Conservation (phyloP, 2,329 filamentous ascomycete genomes). For the Apiospora arundinis region DNA sequence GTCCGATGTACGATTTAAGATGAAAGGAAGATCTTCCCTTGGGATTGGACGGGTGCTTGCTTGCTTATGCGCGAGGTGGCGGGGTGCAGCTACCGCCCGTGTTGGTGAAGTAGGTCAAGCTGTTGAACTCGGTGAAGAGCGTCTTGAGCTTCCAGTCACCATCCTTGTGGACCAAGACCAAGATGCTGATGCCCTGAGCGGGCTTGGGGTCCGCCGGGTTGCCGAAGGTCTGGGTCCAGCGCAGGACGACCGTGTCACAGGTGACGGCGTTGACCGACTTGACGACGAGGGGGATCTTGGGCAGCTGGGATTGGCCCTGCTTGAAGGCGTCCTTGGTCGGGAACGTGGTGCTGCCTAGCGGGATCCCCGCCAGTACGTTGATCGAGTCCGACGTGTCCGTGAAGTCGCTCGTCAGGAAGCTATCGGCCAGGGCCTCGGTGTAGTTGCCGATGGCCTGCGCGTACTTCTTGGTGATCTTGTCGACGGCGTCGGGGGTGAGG, state of each 20-base stretch:
- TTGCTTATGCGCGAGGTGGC: neutral
- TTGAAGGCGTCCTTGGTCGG: constrained; percentile 39
- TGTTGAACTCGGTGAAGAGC: constrained; percentile 45
- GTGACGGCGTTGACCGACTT: constrained; percentile 35
- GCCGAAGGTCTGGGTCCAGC: constrained; percentile 41
- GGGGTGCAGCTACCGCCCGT: constrained; percentile 31
- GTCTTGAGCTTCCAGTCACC: constrained; percentile 39
- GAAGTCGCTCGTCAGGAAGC: constrained; percentile 36
- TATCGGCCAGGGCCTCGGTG: constrained; percentile 22
- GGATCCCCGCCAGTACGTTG: constrained; percentile 39
- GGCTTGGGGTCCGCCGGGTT: constrained; percentile 25
- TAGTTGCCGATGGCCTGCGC: constrained; percentile 27
- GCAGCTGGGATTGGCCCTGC: constrained; percentile 35
- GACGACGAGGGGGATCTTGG: constrained; percentile 38
- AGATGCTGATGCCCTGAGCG: constrained; percentile 41
- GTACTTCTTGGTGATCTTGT: constrained; percentile 25
- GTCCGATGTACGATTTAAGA: too few species aligned
- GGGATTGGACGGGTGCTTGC: too few species aligned
- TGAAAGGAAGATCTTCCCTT: too few species aligned
- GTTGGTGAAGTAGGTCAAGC: constrained; percentile 34
- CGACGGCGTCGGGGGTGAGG: neutral
- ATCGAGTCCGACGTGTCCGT: constrained; percentile 42
- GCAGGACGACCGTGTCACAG: constrained; percentile 31
- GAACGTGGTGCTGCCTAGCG: constrained; percentile 41
- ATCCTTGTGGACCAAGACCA: constrained; percentile 28